These are phyloP conservation scores for Ramaria sp. DNA, from an alignment of 768 basidiomycete genomes.

Conservation along the genomic window DNA sequence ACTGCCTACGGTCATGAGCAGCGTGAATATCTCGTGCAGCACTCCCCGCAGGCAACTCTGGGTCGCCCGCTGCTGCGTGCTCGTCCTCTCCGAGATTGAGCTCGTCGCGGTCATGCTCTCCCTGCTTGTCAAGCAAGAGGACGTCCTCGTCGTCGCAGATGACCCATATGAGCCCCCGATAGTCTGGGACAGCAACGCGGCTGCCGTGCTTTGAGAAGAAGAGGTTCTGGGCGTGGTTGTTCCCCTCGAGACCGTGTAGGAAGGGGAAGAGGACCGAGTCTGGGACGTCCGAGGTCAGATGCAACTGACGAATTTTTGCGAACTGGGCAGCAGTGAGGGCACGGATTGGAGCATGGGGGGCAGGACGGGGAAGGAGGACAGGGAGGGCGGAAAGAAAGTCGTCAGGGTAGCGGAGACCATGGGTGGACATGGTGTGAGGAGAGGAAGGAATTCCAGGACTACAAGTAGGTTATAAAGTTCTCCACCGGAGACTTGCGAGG, in stretches of 20 bases:
- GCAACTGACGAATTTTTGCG: conserved; percentile 48
- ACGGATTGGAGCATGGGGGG: conserved; percentile 30
- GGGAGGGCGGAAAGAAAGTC: conserved; percentile 18
- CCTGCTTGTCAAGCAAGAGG: conserved; percentile 16
- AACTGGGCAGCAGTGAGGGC: conserved; percentile 38
- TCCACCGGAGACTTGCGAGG: no score
- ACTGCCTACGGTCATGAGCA: conserved; percentile 2
- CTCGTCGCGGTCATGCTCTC: conserved; percentile 13
- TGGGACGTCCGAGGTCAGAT: conserved; percentile 60
- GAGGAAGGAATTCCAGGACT: neutral
- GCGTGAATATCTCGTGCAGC: conserved; percentile 16
- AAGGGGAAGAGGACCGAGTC: conserved; percentile 84
- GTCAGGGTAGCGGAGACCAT: conserved; percentile 16
- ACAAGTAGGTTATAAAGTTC: no score
- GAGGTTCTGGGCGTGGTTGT: conserved; percentile 66
- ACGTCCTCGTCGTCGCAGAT: conserved; percentile 58
- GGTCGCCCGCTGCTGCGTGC: conserved; percentile 9
- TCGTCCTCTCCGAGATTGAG: neutral
- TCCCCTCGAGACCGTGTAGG: conserved; percentile 76
- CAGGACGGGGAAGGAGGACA: conserved; percentile 24
- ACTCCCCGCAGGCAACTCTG: conserved; percentile 17
- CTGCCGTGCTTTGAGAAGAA: conserved; percentile 49
- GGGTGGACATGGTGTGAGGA: conserved; percentile 11
- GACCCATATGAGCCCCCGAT: conserved; percentile 79
- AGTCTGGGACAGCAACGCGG: conserved; percentile 28